Evolutionary conservation across 345 rosid genomes (phyloP).

Genomic region (Boechera stricta): DNA sequence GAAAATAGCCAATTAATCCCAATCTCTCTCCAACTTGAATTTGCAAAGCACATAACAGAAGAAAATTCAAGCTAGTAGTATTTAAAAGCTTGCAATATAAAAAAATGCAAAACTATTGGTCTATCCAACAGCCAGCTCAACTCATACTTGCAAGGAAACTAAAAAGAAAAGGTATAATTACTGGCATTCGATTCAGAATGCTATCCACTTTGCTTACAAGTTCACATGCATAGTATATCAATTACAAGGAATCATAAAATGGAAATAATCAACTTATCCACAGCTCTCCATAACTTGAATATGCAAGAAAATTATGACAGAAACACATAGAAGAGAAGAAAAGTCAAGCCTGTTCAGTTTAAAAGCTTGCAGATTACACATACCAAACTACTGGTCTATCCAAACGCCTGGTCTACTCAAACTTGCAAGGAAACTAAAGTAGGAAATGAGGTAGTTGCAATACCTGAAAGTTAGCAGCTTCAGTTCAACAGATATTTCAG

Average conservation of each 20-base stretch:
- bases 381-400: constrained; percentile 1
- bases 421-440: constrained; percentile 6
- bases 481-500: constrained; percentile 40
- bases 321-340: not conserved
- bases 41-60: not conserved
- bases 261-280: not conserved
- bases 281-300: not conserved
- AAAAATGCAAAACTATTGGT: not conserved
- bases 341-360: constrained; percentile 7
- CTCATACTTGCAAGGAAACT: constrained; percentile 4
- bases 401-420: not conserved
- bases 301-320: not conserved
- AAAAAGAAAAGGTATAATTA: not conserved
- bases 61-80: not conserved
- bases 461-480: constrained; percentile 34
- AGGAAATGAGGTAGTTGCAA: constrained; percentile 1
- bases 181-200: not conserved
- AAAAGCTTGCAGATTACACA: constrained; percentile 10
- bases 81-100: not conserved
- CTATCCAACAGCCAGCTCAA: constrained; percentile 10
- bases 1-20: not conserved
- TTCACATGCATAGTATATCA: not conserved
- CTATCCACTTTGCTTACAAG: not conserved
- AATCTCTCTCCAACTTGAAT: not conserved
- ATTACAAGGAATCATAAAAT: not conserved